Conservation (phyloP, 202 grass and related monocot species). For the Setaria italica region DNA sequence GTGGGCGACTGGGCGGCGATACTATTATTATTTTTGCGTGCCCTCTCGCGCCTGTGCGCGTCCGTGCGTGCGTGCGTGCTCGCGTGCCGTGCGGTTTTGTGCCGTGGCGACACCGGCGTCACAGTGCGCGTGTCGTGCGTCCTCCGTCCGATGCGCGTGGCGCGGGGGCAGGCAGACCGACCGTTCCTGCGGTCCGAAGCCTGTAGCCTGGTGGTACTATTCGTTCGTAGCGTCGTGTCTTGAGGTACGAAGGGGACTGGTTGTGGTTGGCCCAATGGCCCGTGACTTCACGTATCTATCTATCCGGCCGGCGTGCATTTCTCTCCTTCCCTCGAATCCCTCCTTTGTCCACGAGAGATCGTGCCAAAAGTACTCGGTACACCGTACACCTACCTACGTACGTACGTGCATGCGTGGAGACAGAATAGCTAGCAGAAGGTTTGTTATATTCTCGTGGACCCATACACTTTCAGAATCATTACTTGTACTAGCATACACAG, state of each 20-base stretch:
- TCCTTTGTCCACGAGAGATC: neutral
- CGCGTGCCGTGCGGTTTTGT: neutral
- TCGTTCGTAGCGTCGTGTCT: conserved; percentile 11
- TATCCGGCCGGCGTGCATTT: neutral
- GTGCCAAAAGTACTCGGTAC: neutral
- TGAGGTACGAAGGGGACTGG: neutral
- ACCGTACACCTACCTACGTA: neutral
- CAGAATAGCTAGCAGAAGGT: neutral
- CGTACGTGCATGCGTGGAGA: neutral
- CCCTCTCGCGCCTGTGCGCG: conserved; percentile 7
- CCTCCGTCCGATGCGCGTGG: conserved; percentile 43
- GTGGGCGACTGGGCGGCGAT: conserved; percentile 28
- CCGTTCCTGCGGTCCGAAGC: conserved; percentile 32
- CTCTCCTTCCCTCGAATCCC: neutral
- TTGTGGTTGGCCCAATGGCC: neutral
- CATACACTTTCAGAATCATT: neutral
- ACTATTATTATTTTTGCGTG: neutral
- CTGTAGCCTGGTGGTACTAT: neutral
- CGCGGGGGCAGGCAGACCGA: conserved; percentile 18
- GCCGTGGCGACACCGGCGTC: conserved; percentile 63
- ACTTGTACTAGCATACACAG: neutral
- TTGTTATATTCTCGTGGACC: neutral
- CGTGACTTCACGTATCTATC: conserved; percentile 2
- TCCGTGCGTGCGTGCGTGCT: conserved; percentile 11
- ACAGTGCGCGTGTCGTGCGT: neutral